Evolutionary conservation across 2,329 filamentous ascomycete genomes (phyloP).

Genomic region (Cercospora beticola): DNA sequence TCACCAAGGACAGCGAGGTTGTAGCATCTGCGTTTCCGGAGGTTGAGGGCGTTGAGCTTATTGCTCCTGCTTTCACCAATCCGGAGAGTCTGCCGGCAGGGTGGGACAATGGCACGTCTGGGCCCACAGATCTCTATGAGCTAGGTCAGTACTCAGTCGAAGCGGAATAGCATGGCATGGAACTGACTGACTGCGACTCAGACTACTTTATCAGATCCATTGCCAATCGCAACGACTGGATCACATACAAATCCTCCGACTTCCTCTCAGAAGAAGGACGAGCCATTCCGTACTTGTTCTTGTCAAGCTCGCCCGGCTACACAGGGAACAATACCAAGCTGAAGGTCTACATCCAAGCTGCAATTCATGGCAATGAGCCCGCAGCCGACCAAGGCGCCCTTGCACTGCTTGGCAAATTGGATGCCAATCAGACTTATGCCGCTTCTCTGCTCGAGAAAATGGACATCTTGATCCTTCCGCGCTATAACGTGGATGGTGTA

Average conservation of each 20-base stretch:
- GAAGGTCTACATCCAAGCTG: conserved; percentile 40
- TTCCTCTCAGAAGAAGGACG: conserved; percentile 40
- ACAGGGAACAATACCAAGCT: conserved; percentile 16
- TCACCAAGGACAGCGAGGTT: conserved; percentile 14
- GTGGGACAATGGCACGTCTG: conserved; percentile 36
- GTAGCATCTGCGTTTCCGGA: conserved; percentile 38
- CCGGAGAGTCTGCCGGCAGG: conserved; percentile 34
- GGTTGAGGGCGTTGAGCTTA: conserved; percentile 31
- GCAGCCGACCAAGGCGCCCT: conserved; percentile 40
- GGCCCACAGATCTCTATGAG: conserved; percentile 35
- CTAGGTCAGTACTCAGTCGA: conserved; percentile 13
- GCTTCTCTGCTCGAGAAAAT: conserved; percentile 36
- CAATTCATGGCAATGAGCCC: conserved; percentile 42
- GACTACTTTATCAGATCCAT: conserved; percentile 33
- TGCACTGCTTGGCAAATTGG: conserved; percentile 40
- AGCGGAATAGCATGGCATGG: too few relatives aligned
- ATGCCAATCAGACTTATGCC: conserved; percentile 37
- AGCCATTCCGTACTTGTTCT: conserved; percentile 37
- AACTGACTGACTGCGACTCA: neutral
- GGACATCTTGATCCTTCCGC: conserved; percentile 39
- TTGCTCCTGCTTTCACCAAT: conserved; percentile 37
- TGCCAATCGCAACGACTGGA: conserved; percentile 39
- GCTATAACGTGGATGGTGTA: conserved; percentile 42
- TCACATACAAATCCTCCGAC: conserved; percentile 32
- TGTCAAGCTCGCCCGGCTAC: conserved; percentile 8